Evolutionary conservation across 306 rosid genomes (phyloP), one percentile per base, ranked within the genome.

Genomic region (Sicyos baderoa): DNA sequence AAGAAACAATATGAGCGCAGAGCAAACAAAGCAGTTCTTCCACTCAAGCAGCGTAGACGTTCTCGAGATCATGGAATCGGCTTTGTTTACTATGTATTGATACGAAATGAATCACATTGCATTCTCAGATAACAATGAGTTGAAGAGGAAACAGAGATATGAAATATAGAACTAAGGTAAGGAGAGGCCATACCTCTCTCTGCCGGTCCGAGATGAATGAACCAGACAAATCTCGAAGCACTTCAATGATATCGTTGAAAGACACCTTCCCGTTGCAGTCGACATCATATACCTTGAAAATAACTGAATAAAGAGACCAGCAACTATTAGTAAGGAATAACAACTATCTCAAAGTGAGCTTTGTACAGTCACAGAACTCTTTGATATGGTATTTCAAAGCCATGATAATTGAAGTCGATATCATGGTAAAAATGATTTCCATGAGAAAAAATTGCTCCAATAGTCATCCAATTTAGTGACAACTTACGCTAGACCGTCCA

Each of bases 251-350:
- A 74, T 93, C 90, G 18, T 84, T 78, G 78, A 86, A 86, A 45
- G 91, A 85, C 45, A 93, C 91, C 81, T 85, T 93, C 40, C 97
- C 97, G 2, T 88, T 88, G 44, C 71, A 69, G 57, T 93, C 91
- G 6, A 90, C 80, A 84, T 93, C 99, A 56, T 86, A 88, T 49
- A 93, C 85, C 77, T 79, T 89, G 86, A 93, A 93, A 71, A 93
- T 88, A 76, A 88, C 97, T 88, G 86, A 66, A 66, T 47, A 14
- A 42, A 44, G 70, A 64, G 54, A 44, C 53, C 5, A 22, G 54
- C 12, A 66, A 66, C 11, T 11, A 13, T 45, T 13, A 45, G 32
- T 65, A 65, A 13, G 68, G 48, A 62, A 62, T 8, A 32, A 61
- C 49, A 45, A 45, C 53, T 2, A 13, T 42, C 70, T 64, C 50